These are phyloP conservation scores for Xanthoconium stramineum DNA, from an alignment of 768 basidiomycete genomes.

Conservation along the genomic window DNA sequence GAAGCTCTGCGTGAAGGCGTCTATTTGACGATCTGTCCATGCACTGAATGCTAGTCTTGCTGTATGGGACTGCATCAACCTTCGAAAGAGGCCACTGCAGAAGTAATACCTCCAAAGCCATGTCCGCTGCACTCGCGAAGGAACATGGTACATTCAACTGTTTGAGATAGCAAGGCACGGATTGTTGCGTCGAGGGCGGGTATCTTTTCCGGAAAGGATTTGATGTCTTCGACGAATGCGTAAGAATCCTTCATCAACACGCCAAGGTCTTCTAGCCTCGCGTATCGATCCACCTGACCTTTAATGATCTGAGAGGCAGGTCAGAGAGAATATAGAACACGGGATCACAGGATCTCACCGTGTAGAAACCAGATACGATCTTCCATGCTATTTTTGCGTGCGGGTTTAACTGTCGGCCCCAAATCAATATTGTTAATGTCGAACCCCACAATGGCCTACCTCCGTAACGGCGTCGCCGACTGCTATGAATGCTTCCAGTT, in stretches of 20 bases:
- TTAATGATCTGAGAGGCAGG: slow-evolving; percentile 21
- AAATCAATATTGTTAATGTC: not conserved
- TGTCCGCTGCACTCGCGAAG: slow-evolving; percentile 34
- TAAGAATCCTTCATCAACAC: slow-evolving; percentile 32
- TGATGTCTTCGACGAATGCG: slow-evolving; percentile 30
- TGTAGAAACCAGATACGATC: slow-evolving; percentile 25
- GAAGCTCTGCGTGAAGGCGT: slow-evolving; percentile 21
- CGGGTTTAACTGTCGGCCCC: slow-evolving; percentile 21
- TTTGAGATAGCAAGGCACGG: slow-evolving; percentile 28
- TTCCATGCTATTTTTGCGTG: slow-evolving; percentile 29
- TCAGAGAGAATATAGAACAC: slow-evolving; percentile 5
- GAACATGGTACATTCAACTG: slow-evolving; percentile 36
- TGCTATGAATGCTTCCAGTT: slow-evolving; percentile 26
- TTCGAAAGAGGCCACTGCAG: not conserved
- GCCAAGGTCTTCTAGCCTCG: slow-evolving; percentile 25
- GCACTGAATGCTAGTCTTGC: slow-evolving; percentile 15
- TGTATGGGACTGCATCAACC: slow-evolving; percentile 11
- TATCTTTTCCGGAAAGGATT: slow-evolving; percentile 27
- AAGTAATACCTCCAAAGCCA: slow-evolving; percentile 32
- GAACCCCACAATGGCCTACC: not conserved
- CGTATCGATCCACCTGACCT: slow-evolving; percentile 27
- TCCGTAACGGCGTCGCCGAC: slow-evolving; percentile 22
- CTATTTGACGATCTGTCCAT: slow-evolving; percentile 22
- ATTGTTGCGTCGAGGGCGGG: slow-evolving; percentile 28
- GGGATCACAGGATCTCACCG: slow-evolving; percentile 6